Percentiles rank a stretch among this genome's conserved stretches.
These are phyloP conservation scores for Penicillium sp. DNA, from an alignment of 2,329 filamentous ascomycete genomes.

Conservation along the genomic window DNA sequence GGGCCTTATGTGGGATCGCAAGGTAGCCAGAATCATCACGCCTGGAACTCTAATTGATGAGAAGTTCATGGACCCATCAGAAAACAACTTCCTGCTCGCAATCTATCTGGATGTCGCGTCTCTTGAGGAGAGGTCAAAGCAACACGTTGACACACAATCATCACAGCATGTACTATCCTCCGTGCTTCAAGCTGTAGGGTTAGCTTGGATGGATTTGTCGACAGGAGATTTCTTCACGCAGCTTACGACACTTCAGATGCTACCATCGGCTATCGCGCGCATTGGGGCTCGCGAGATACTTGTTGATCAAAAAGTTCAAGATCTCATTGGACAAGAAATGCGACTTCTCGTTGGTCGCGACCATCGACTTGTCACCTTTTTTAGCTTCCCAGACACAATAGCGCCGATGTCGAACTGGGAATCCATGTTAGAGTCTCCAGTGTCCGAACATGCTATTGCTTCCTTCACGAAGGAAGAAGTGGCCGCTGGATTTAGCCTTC, in stretches of 20 bases:
- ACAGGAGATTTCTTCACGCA: slow-evolving; percentile 94
- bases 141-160: slow-evolving; percentile 15
- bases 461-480: slow-evolving; percentile 65
- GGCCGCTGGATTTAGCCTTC: slow-evolving; percentile 68
- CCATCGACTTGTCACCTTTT: slow-evolving; percentile 69
- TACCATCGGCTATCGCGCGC: slow-evolving; percentile 76
- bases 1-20: slow-evolving; percentile 76
- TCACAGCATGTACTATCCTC: slow-evolving; percentile 27
- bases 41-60: slow-evolving; percentile 96
- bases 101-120: slow-evolving; percentile 53
- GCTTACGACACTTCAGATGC: slow-evolving; percentile 59
- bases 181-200: slow-evolving; percentile 53
- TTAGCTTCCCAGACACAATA: slow-evolving; percentile 43
- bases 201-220: slow-evolving; percentile 92
- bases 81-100: slow-evolving; percentile 87
- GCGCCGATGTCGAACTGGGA: slow-evolving; percentile 60
- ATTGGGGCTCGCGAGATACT: slow-evolving; percentile 82
- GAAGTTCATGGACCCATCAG: slow-evolving; percentile 89
- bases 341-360: slow-evolving; percentile 67
- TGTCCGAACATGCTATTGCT: slow-evolving; percentile 49
- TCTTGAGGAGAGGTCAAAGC: slow-evolving; percentile 16
- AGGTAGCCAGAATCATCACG: slow-evolving; percentile 80
- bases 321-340: slow-evolving; percentile 55
- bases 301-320: slow-evolving; percentile 59
- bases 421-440: slow-evolving; percentile 67